Evolutionary conservation across 176 grass and related monocot genomes (phyloP).

Genomic region (Eragrostis nindensis): DNA sequence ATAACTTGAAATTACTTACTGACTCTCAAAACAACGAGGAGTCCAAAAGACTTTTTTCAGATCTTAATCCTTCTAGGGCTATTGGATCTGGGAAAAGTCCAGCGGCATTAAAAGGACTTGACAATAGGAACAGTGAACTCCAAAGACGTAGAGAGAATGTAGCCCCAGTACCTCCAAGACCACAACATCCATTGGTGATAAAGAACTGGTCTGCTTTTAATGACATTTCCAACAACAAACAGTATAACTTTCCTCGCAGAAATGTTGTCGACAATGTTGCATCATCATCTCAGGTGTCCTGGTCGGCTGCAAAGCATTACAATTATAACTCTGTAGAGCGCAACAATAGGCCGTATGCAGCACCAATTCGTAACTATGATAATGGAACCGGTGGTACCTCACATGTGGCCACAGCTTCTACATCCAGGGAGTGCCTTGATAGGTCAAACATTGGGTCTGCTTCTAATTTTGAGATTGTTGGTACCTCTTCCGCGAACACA

Average conservation of each 20-base stretch:
- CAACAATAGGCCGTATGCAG: conserved; percentile 40
- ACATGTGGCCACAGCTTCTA: conserved; percentile 35
- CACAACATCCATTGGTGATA: conserved; percentile 76
- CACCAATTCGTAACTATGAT: conserved; percentile 43
- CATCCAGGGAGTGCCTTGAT: conserved; percentile 25
- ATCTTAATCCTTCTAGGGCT: conserved; percentile 64
- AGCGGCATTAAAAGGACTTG: conserved; percentile 36
- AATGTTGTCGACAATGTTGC: conserved; percentile 55
- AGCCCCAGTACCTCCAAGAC: conserved; percentile 58
- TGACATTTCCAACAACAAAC: conserved; percentile 73
- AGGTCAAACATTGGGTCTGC: conserved; percentile 26
- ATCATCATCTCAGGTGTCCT: conserved; percentile 66
- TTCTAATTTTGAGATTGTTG: conserved; percentile 27
- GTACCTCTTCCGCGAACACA: conserved; percentile 24
- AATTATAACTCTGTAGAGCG: conserved; percentile 53
- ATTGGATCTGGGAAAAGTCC: conserved; percentile 44
- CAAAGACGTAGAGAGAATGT: conserved; percentile 76
- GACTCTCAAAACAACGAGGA: conserved; percentile 55
- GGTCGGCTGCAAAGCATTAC: conserved; percentile 56
- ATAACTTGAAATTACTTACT: conserved; percentile 40
- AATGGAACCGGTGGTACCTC: conserved; percentile 47
- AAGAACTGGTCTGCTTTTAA: conserved; percentile 92
- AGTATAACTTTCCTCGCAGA: conserved; percentile 54
- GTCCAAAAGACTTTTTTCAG: conserved; percentile 65
- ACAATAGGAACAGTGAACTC: conserved; percentile 55